Conservation (phyloP, 2,329 filamentous ascomycete genomes). For the Myriosclerotinia scirpicola region DNA sequence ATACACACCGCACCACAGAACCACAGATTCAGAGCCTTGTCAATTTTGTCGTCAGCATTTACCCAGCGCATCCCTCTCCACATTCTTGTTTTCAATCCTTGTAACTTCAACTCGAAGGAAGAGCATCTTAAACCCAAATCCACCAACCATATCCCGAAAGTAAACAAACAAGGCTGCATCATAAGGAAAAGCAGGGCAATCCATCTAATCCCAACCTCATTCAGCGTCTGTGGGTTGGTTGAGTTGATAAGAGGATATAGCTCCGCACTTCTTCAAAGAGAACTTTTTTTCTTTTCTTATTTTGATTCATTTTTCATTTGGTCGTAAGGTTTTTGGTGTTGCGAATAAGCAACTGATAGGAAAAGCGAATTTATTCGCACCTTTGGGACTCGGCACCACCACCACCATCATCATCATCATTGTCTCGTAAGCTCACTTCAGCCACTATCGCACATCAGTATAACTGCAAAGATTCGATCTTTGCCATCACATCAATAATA, state of each 20-base stretch:
- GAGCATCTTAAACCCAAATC: background rate
- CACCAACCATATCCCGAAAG: slow-evolving; percentile 3
- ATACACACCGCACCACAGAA: background rate
- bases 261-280: background rate
- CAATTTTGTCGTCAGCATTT: slow-evolving; percentile 13
- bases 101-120: slow-evolving; percentile 9
- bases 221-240: background rate
- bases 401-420: background rate
- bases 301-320: background rate
- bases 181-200: slow-evolving; percentile 17
- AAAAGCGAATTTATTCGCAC: slow-evolving; percentile 9
- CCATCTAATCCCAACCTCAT: background rate
- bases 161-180: slow-evolving; percentile 15
- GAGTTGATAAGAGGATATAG: slow-evolving; percentile 6
- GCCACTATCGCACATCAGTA: background rate
- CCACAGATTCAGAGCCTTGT: background rate
- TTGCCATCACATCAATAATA: background rate
- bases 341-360: background rate
- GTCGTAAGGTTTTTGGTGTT: background rate
- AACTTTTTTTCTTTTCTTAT: background rate
- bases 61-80: slow-evolving; percentile 13
- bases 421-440: slow-evolving; percentile 20
- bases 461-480: background rate
- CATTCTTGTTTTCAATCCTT: slow-evolving; percentile 16
- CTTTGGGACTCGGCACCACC: slow-evolving; percentile 3